These are phyloP conservation scores for Abelmoschus esculentus DNA, from an alignment of 345 rosid genomes.

Conservation along the genomic window DNA sequence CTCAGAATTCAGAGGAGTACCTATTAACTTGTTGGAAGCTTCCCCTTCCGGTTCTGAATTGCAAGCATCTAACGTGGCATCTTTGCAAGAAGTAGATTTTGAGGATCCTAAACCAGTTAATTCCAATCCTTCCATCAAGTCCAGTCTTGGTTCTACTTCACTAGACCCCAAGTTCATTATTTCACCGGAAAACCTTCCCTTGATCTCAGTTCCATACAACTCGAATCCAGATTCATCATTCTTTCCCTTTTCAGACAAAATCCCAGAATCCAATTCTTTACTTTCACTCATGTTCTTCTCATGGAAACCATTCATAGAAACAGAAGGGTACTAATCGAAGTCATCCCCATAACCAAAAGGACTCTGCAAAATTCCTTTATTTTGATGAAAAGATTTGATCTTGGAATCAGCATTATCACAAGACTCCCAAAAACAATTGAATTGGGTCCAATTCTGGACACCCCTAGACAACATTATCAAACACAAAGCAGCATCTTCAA, in stretches of 20 bases:
- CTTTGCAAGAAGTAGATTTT: conserved; percentile 13
- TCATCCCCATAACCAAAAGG: conserved; percentile 7
- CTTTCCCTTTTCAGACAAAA: conserved; percentile 11
- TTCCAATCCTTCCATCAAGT: conserved; percentile 12
- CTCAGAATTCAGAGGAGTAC: conserved; percentile 12
- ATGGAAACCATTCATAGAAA: conserved; percentile 12
- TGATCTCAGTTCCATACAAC: conserved; percentile 7
- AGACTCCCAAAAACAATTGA: conserved; percentile 19
- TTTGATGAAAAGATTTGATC: conserved; percentile 2
- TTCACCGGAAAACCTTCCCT: conserved; percentile 4
- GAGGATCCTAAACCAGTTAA: conserved; percentile 9
- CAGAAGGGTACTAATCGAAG: conserved; percentile 19
- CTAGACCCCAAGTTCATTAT: neutral
- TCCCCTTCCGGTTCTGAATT: conserved; percentile 15
- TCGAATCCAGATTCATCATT: conserved; percentile 12
- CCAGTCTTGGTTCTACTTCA: neutral
- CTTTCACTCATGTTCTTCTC: conserved; percentile 19
- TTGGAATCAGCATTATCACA: conserved; percentile 12
- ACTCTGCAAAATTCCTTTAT: neutral
- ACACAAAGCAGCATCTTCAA: conserved; percentile 39
- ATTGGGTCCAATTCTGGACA: conserved; percentile 15
- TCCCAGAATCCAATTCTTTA: conserved; percentile 11
- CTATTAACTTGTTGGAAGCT: conserved; percentile 5
- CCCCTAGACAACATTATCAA: conserved; percentile 54
- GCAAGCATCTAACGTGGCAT: conserved; percentile 8